Evolutionary conservation across 2,329 filamentous ascomycete species (phyloP), one percentile per base, ranked within the genome.

Genomic region (Rhexocercosporidium sp.): DNA sequence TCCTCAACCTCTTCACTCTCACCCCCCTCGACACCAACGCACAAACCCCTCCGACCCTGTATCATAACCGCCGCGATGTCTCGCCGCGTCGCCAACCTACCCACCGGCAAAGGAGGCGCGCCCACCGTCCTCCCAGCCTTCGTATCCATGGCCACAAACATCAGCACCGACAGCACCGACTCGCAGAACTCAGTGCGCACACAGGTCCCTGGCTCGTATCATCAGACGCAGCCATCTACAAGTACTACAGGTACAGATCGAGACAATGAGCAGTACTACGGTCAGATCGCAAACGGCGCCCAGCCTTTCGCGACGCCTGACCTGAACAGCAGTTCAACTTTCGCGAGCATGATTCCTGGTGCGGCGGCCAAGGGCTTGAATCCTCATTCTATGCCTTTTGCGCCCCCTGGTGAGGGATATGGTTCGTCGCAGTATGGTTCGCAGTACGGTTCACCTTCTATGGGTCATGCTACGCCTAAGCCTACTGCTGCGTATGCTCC

Each of bases 121-220:
- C 59, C 59, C 3, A 25, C n/a, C 18, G 22, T 22, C 18, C 25
- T n/a, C 20, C 25, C 46, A 18, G 56, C 27, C 22, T 37, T 67
- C 25, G 67, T 57, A 20, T 66, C 27, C 11, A 29, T 29, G 16
- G 37, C 7, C 25, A 67, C 18, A 37, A 56, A 25, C 29, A 49
- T 20, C 53, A 61, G 54, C 54, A 66, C 62, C 44, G 64, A 69
- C 47, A 70, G 68, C 5, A 69, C 64, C 20, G 63, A 41, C 41
- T 74, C 73, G 11, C 62, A 70, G 49, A 71, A 74, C n/a, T 74
- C 71, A 11, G 56, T 75, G 29, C 54, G 64, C 16, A 74, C 73
- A 0, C 74, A 75, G 51, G 64, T 73, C 3, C 74, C 74, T 14
- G 47, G 71, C 14, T 57, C 70, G 12, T 75, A 70, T 46, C 68